Conservation (phyloP, 1,139 yeast genomes). For the Saccharomyces hybrid region DNA sequence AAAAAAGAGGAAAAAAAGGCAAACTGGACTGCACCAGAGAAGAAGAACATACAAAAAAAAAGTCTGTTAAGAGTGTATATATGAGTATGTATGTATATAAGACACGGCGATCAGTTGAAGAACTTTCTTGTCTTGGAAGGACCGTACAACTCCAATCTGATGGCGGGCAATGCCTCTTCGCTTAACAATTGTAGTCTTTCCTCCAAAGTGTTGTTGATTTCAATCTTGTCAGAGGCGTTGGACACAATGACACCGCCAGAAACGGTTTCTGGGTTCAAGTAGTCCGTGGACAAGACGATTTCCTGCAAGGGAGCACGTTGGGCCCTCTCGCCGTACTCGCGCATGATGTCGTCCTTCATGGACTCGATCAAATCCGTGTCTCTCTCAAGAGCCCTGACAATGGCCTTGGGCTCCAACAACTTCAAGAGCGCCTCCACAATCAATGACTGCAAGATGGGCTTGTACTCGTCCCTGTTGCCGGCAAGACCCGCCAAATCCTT, state of each 20-base stretch:
- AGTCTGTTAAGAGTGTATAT: neutral
- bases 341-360: constrained; percentile 45
- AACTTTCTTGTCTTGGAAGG: constrained; percentile 81
- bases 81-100: neutral
- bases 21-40: neutral
- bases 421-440: constrained; percentile 78
- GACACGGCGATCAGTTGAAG: constrained; percentile 50
- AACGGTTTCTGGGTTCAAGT: constrained; percentile 52
- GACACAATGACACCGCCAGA: constrained; percentile 74
- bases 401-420: constrained; percentile 61
- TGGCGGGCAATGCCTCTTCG: constrained; percentile 84
- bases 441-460: constrained; percentile 63
- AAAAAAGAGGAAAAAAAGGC: neutral
- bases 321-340: constrained; percentile 59
- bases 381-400: constrained; percentile 58
- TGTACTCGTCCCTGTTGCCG: constrained; percentile 50
- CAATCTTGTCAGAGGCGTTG: constrained; percentile 73
- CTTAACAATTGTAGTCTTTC: constrained; percentile 82
- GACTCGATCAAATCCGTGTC: constrained; percentile 54
- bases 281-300: constrained; percentile 49
- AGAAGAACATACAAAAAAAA: neutral
- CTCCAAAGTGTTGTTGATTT: constrained; percentile 85
- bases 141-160: constrained; percentile 87
- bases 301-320: constrained; percentile 50
- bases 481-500: constrained; percentile 50